Evolutionary conservation across 1,284 basidiomycete genomes (phyloP).

Genomic region (Fomitopsis schrenkii): DNA sequence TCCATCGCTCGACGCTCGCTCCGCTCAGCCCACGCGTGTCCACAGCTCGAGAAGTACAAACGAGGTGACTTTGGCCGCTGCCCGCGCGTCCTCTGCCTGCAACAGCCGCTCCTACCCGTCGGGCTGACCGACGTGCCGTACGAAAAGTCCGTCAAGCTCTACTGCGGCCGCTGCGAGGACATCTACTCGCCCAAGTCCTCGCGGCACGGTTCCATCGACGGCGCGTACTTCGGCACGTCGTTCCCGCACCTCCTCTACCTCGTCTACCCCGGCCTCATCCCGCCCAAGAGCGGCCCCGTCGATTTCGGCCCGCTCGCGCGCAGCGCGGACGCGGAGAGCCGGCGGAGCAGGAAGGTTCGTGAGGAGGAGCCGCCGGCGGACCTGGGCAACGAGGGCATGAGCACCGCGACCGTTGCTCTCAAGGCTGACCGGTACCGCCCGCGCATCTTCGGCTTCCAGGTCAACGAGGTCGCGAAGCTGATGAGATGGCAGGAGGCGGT

Average conservation of each 20-base stretch:
- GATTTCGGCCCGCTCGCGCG: slow-evolving; percentile 33
- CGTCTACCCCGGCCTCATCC: slow-evolving; percentile 89
- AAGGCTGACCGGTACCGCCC: slow-evolving; percentile 90
- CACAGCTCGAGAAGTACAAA: slow-evolving; percentile 93
- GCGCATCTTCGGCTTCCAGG: slow-evolving; percentile 91
- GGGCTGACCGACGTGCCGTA: slow-evolving; percentile 92
- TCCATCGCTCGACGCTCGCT: background rate
- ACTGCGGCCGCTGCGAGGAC: slow-evolving; percentile 95
- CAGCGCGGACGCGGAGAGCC: slow-evolving; percentile 19
- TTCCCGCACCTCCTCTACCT: slow-evolving; percentile 96
- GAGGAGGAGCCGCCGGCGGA: slow-evolving; percentile 50
- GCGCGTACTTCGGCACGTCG: slow-evolving; percentile 95
- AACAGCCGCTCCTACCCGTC: slow-evolving; percentile 91
- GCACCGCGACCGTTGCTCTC: slow-evolving; percentile 74
- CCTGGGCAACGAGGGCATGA: slow-evolving; percentile 57
- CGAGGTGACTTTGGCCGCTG: slow-evolving; percentile 95
- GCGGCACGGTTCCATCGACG: slow-evolving; percentile 92
- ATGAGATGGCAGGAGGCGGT: slow-evolving; percentile 92
- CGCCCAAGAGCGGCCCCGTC: slow-evolving; percentile 72
- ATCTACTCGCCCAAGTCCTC: slow-evolving; percentile 95
- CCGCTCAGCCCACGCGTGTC: slow-evolving; percentile 6
- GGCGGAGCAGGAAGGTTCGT: slow-evolving; percentile 37
- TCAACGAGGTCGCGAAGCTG: slow-evolving; percentile 89
- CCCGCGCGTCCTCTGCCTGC: slow-evolving; percentile 90
- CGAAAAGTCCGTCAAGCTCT: slow-evolving; percentile 95